Evolutionary conservation across 1,139 yeast genomes (phyloP).

Genomic region (Hyphopichia buzzinii): DNA sequence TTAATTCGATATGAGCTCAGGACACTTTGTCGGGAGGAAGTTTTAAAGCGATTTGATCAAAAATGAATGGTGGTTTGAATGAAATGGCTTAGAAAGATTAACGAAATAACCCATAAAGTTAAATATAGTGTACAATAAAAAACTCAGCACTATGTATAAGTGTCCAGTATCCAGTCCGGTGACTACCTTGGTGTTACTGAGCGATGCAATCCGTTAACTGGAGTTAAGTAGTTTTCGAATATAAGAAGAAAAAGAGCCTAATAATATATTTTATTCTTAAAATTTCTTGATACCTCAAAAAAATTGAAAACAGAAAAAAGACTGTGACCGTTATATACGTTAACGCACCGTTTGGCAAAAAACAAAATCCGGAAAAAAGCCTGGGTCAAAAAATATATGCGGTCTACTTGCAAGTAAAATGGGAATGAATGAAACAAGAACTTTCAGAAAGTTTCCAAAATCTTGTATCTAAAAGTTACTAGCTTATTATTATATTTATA

Average conservation of each 20-base stretch:
- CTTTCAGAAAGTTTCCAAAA: no score
- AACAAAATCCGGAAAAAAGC: background rate
- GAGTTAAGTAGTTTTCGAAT: background rate
- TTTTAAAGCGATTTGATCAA: background rate
- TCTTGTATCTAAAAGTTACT: no score
- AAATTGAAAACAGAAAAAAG: background rate
- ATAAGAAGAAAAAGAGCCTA: background rate
- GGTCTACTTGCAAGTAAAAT: no score
- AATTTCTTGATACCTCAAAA: background rate
- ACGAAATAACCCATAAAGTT: background rate
- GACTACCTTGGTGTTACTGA: background rate
- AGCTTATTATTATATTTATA: no score
- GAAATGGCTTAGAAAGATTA: background rate
- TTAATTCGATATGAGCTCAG: no score
- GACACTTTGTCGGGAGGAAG: no score
- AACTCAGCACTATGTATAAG: background rate
- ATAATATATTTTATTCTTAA: no score
- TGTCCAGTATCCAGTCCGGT: background rate
- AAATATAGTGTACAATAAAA: background rate
- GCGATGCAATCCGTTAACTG: background rate
- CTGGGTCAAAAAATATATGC: background rate
- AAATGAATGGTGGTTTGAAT: background rate
- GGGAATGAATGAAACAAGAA: no score
- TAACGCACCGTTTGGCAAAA: background rate
- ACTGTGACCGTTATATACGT: background rate